phyloP scores from a whole-genome alignment of 1,284 basidiomycete genomes.

The Fomitiporia mediterranea region DNA sequence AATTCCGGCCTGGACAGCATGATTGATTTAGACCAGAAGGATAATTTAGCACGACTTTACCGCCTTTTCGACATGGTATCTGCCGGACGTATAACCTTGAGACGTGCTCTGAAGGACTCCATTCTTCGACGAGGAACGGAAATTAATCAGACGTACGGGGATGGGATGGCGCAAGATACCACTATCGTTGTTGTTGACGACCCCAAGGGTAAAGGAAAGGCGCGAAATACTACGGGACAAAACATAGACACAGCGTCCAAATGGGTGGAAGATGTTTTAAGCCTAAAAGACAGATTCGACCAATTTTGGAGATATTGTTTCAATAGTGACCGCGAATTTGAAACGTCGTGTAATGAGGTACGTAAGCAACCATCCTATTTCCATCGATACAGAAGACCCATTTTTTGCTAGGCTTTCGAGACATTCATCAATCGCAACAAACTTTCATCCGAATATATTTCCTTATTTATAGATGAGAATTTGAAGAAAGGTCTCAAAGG shows the following conservation, averaged over 20 bases:
- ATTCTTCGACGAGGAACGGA: conserved; percentile 75
- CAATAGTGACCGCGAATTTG: conserved; percentile 70
- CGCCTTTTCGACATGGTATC: conserved; percentile 73
- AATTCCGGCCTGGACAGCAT: conserved; percentile 86
- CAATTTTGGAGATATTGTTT: conserved; percentile 71
- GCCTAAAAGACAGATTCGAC: conserved; percentile 91
- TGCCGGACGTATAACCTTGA: conserved; percentile 62
- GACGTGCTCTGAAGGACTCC: conserved; percentile 70
- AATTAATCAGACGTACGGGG: conserved; percentile 60
- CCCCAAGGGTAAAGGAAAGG: conserved; percentile 58
- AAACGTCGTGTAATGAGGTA: conserved; percentile 86
- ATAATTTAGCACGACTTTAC: conserved; percentile 81
- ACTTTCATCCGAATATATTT: conserved; percentile 91
- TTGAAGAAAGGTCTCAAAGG: conserved; percentile 94
- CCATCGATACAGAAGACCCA: neutral
- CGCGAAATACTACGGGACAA: conserved; percentile 41
- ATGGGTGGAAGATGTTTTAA: conserved; percentile 94
- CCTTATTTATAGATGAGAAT: conserved; percentile 96
- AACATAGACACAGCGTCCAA: conserved; percentile 63
- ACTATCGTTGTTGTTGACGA: conserved; percentile 38
- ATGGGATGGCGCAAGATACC: conserved; percentile 32
- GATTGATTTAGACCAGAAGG: conserved; percentile 78
- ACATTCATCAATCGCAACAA: conserved; percentile 89
- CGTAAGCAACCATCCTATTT: conserved; percentile 18
- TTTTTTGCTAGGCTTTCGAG: conserved; percentile 72